A percentile compares a stretch with the other conserved stretches of the same genome.
These are phyloP conservation scores for Phytophthora boehmeriae DNA, from an alignment of 352 stramenopile genomes.

Conservation along the genomic window DNA sequence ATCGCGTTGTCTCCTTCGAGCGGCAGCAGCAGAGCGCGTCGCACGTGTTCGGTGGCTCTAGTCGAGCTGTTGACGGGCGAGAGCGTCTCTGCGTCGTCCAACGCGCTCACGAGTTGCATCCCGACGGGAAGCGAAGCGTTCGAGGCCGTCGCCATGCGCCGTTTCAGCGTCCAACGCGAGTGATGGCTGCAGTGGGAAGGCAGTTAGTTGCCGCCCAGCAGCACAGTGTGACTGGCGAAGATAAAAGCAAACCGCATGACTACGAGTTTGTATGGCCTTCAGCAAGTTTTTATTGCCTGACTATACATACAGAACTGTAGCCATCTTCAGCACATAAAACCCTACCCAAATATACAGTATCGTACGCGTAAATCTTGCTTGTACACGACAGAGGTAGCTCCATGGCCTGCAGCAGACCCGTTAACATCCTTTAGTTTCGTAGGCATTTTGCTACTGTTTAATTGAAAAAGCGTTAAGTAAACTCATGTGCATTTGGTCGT, in stretches of 20 bases:
- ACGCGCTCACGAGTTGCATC: conserved; percentile 45
- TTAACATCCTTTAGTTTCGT: too few species aligned
- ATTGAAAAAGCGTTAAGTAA: too few species aligned
- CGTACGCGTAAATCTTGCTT: too few species aligned
- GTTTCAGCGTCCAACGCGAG: too few species aligned
- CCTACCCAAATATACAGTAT: too few species aligned
- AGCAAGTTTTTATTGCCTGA: background rate
- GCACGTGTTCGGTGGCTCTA: conserved; percentile 20
- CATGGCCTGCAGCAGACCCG: too few species aligned
- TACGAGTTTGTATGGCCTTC: background rate
- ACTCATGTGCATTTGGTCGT: too few species aligned
- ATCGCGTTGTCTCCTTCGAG: conserved; percentile 21
- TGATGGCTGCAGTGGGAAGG: background rate
- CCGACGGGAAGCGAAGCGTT: conserved; percentile 24
- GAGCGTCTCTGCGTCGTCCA: conserved; percentile 35
- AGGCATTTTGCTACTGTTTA: too few species aligned
- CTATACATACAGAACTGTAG: too few species aligned
- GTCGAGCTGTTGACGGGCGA: conserved; percentile 5
- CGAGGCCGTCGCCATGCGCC: background rate
- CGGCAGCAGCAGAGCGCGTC: conserved; percentile 21
- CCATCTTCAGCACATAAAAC: too few species aligned
- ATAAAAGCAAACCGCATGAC: background rate
- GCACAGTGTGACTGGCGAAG: background rate
- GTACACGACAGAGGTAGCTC: too few species aligned
- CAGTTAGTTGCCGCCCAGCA: too few species aligned